Percentiles rank a stretch among this genome's conserved stretches.
Conservation (phyloP, 164 flowering plant species). For the Aristolochia fimbriata region DNA sequence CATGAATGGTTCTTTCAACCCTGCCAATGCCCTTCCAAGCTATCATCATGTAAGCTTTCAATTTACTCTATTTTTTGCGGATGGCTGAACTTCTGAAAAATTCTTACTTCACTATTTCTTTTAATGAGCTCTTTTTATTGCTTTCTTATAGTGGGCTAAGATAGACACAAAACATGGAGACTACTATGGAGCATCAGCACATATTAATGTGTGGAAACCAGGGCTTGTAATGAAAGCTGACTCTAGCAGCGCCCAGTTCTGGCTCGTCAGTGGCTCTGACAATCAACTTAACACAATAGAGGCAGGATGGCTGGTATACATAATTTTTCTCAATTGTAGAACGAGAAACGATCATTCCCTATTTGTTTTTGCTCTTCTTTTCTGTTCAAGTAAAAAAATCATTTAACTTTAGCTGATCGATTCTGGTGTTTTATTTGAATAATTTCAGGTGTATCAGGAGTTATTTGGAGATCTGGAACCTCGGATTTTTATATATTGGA, state of each 20-base stretch:
- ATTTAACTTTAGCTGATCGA: neutral
- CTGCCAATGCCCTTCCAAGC: neutral
- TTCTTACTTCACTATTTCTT: too few species aligned
- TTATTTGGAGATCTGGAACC: neutral
- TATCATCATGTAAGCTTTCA: neutral
- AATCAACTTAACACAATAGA: neutral
- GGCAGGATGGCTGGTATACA: neutral
- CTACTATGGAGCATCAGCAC: neutral
- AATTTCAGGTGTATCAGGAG: neutral
- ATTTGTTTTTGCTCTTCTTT: too few species aligned
- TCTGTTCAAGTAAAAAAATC: neutral
- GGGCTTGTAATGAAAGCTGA: neutral
- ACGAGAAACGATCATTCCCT: neutral
- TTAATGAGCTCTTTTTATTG: too few species aligned
- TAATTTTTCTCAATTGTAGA: neutral
- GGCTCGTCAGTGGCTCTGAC: neutral
- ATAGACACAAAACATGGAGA: neutral
- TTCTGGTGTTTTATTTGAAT: neutral
- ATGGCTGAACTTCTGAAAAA: too few species aligned
- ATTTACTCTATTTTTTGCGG: neutral
- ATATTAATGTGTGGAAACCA: neutral
- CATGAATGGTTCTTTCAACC: neutral
- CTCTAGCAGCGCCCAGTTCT: neutral
- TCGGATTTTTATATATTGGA: neutral
- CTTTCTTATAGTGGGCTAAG: neutral